These are phyloP conservation scores for Cadophora sp. DNA, from an alignment of 2,329 filamentous ascomycete genomes.

Conservation along the genomic window DNA sequence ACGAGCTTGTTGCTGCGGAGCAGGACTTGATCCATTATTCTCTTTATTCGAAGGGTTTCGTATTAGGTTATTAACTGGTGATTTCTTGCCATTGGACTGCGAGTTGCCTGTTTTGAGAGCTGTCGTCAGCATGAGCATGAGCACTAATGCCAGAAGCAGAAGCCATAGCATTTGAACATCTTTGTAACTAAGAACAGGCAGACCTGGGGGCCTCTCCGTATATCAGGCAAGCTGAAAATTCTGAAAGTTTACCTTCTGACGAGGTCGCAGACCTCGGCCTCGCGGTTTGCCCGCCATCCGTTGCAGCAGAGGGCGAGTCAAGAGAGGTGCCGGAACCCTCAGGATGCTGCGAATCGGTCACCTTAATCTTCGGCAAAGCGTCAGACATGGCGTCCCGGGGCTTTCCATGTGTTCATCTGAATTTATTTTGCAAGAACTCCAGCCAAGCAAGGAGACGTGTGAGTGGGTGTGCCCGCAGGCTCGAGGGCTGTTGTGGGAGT, in stretches of 20 bases:
- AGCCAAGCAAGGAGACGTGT: conserved; percentile 25
- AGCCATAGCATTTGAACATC: conserved; percentile 34
- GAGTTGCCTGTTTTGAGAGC: conserved; percentile 34
- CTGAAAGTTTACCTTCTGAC: conserved; percentile 41
- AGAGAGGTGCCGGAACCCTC: conserved; percentile 31
- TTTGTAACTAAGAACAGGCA: conserved; percentile 3
- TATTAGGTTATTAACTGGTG: conserved; percentile 36
- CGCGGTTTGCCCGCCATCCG: conserved; percentile 38
- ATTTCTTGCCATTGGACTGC: conserved; percentile 38
- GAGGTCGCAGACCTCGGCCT: conserved; percentile 41
- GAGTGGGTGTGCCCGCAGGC: conserved; percentile 26
- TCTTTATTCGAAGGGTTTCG: conserved; percentile 40
- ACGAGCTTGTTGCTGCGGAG: conserved; percentile 24
- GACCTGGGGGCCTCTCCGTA: conserved; percentile 6
- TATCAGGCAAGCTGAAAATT: conserved; percentile 14
- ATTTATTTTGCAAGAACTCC: conserved; percentile 6
- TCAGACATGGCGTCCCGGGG: conserved; percentile 39
- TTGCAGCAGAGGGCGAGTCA: conserved; percentile 39
- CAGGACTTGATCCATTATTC: conserved; percentile 31
- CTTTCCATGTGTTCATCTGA: conserved; percentile 38
- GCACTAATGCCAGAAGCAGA: conserved; percentile 20
- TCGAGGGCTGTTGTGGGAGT: conserved; percentile 20
- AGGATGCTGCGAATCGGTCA: conserved; percentile 38
- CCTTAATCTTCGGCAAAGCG: conserved; percentile 41
- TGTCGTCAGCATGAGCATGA: conserved; percentile 38